Base-by-base conservation (phyloP, 2,329 filamentous ascomycete genomes). In the Zymoseptoria brevis region DNA sequence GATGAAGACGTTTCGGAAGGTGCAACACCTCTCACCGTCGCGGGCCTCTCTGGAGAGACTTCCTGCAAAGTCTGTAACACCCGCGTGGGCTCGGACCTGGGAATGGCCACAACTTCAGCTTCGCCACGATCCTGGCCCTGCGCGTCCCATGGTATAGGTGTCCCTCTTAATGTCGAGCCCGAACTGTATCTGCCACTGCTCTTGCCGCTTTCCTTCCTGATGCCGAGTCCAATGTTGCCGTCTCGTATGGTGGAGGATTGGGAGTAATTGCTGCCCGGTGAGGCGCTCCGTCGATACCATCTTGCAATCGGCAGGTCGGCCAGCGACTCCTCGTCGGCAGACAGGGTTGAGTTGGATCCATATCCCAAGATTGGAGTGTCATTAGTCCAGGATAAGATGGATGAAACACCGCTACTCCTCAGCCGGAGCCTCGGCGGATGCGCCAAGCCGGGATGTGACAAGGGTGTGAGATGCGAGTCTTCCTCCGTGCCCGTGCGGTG, bases 61-160 rank as follows among this genome's bases (percentile, higher is more conserved):
- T 71, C 69, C 58, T 64, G 59, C 58, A 70, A 61, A 53, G 68
- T 68, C 58, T 70, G 61, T 50, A 70, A 65, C 58, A 64, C 62
- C 54, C 64, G 60, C 30, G 63, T 61, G 53, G 64, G 62, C 21
- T 64, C 63, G 41, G 61, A 57, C 54, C 53, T 50, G 11, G 35
- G 35, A n/a, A 7, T 45, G 35, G 58, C 19, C 54, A 58, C 26
- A 29, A 59, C 60, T 29, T 64, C 62, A 19, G 16, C 57, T 35
- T 63, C 60, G 56, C 60, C 60, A 41, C 64, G 64, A 29, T 64
- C 58, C 24, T 61, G 64, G 58, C 59, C 60, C 26, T 68, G 67
- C 57, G 61, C 53, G 29, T 70, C 69, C 51, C 62, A 59, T 21
- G 67, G 67, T n/a, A 68, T 68, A 8, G 68, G 67, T 30, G 68